Conservation (phyloP, 139 green algal species). For the Chlorella vulgaris region DNA sequence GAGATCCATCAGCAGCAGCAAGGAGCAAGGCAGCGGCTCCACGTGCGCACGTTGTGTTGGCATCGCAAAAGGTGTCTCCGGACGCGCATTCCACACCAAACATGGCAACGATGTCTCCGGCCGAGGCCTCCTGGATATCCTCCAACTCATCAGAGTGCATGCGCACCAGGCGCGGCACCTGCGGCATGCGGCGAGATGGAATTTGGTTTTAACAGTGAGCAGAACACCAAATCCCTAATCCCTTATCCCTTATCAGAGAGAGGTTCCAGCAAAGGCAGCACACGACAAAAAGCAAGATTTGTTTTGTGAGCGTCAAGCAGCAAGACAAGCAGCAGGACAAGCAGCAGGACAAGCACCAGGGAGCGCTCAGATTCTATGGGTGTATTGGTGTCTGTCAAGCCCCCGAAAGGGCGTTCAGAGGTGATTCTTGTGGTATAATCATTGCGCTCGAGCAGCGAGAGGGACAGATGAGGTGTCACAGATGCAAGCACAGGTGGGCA, state of each 20-base stretch:
- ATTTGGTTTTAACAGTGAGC: background rate
- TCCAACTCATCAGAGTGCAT: slow-evolving; percentile 93
- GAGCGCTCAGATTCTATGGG: too few relatives aligned
- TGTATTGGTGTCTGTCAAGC: too few relatives aligned
- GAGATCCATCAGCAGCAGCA: background rate
- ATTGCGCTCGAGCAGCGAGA: background rate
- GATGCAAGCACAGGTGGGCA: too few relatives aligned
- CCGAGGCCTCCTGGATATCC: slow-evolving; percentile 80
- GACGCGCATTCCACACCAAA: slow-evolving; percentile 98
- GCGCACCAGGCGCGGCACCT: slow-evolving; percentile 88
- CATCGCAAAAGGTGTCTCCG: slow-evolving; percentile 94
- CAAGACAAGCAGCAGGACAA: too few relatives aligned
- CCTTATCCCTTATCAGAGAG: too few relatives aligned
- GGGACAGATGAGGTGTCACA: background rate
- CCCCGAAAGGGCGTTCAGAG: too few relatives aligned
- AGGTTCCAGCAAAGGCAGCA: too few relatives aligned
- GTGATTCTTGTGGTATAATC: too few relatives aligned
- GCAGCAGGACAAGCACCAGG: too few relatives aligned
- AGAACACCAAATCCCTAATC: too few relatives aligned
- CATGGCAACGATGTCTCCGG: slow-evolving; percentile 97
- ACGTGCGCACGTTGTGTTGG: slow-evolving; percentile 32
- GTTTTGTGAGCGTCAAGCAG: too few relatives aligned
- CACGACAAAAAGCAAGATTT: too few relatives aligned
- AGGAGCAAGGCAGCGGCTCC: background rate
- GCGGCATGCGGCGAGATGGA: background rate